Percentiles rank a stretch among this genome's conserved stretches.
These are phyloP conservation scores for Exsudoporus frostii DNA, from an alignment of 768 basidiomycete genomes.

Conservation along the genomic window DNA sequence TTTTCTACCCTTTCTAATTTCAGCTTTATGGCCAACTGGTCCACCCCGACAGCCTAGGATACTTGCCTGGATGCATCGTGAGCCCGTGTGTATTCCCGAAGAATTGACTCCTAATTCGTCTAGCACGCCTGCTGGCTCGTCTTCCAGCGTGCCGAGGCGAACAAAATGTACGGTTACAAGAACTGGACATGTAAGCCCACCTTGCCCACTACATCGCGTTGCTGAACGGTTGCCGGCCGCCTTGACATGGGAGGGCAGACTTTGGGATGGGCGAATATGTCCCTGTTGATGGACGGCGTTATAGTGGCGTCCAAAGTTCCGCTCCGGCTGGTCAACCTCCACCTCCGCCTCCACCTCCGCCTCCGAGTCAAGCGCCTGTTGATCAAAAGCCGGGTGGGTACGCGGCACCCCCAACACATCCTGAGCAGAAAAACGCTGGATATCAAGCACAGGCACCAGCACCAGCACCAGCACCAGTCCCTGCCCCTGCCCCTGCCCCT, in stretches of 20 bases:
- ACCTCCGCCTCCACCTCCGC: neutral
- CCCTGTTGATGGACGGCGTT: neutral
- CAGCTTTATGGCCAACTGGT: neutral
- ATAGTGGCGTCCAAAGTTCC: neutral
- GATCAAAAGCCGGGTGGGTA: conserved; percentile 4
- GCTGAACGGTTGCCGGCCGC: neutral
- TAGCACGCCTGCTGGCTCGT: conserved; percentile 86
- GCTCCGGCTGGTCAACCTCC: neutral
- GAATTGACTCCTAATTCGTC: neutral
- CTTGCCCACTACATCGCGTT: too few species aligned
- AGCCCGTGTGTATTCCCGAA: conserved; percentile 5
- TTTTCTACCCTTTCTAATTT: neutral
- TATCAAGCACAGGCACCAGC: too few species aligned
- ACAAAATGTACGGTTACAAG: conserved; percentile 41
- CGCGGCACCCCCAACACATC: neutral
- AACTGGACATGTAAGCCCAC: conserved; percentile 25
- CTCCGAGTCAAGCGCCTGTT: conserved; percentile 1
- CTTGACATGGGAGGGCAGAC: conserved; percentile 4
- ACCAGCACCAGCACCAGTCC: too few species aligned
- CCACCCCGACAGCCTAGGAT: conserved; percentile 53
- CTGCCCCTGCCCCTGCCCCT: too few species aligned
- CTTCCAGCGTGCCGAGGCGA: conserved; percentile 77
- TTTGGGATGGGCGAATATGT: conserved; percentile 20
- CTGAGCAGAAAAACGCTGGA: neutral
- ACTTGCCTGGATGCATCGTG: conserved; percentile 60